Evolutionary conservation across 768 basidiomycete species (phyloP), one percentile per base, ranked within the genome.

Genomic region (Boletus pseudopeckii): DNA sequence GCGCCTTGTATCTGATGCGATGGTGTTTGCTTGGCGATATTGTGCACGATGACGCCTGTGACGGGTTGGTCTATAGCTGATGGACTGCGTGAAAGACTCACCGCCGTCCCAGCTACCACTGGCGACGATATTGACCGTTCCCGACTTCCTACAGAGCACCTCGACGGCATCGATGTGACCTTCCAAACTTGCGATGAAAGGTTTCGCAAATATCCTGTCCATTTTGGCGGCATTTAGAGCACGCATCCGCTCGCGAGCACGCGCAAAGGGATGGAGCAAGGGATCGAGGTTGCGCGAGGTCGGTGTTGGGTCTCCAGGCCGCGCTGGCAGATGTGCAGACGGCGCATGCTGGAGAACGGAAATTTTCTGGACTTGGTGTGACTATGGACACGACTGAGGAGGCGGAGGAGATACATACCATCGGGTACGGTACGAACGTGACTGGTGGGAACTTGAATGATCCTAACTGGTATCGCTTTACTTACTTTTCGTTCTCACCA

Each of bases 21-120:
- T 49, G 80, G 77, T 39, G 76, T 77, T 55, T 81, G 74, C 53
- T 79, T 76, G 15, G 84, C 78, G 9, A 94, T 74, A 58, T 93
- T 85, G 67, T 98, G 94, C 15, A 98, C 72, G 50, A 97, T 84
- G 34, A 99, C 78, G 41, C 90, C 94, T 95, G 53, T 17, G 44
- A 26, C 10, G 5, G 7, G 38, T 59, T 28, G 20, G 46, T 39
- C 5, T 10, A 46, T 6, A 32, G 15, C 15, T 6, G 26, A 41
- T 53, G 30, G 10, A 3, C 26, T 36, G 55, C 2, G 20, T 41
- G 2, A 48, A 45, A 47, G 57, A 80, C 85, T 68, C 58, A 92
- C 91, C 90, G 75, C 97, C 97, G 68, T 98, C 94, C 81, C 95
- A 98, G 60, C 91, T 90, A 20, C 91, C 95, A 64, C 92, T 96